phyloP scores from a whole-genome alignment of 805 yeast species.

The Isabelozyma pseudorhagii region DNA sequence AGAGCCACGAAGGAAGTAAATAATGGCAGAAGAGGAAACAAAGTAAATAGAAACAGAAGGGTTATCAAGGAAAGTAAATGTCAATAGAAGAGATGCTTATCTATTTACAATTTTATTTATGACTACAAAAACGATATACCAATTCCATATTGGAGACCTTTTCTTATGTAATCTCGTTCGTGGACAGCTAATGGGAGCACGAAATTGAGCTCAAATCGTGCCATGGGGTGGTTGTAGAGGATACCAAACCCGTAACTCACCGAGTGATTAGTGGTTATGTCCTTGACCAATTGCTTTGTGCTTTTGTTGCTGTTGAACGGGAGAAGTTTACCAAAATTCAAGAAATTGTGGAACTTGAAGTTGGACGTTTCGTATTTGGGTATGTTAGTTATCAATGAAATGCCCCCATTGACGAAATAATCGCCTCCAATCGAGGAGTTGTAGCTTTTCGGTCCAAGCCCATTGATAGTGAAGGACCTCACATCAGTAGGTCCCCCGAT shows the following conservation, averaged over 20 bases:
- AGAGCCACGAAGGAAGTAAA: conserved; percentile 1
- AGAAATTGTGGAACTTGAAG: conserved; percentile 47
- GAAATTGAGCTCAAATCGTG: conserved; percentile 56
- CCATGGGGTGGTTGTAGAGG: conserved; percentile 54
- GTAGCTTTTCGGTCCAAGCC: conserved; percentile 53
- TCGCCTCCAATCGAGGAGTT: conserved; percentile 54
- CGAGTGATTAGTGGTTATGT: conserved; percentile 21
- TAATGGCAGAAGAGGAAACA: not conserved
- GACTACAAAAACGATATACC: conserved; percentile 53
- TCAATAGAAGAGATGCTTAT: not conserved
- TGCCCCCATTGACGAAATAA: conserved; percentile 43
- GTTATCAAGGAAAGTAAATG: not conserved
- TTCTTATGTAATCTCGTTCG: conserved; percentile 45
- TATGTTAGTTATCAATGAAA: conserved; percentile 40
- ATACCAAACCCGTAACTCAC: conserved; percentile 47
- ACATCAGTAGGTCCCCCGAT: conserved; percentile 62
- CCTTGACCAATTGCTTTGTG: conserved; percentile 1
- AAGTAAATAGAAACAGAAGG: not conserved
- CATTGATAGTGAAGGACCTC: conserved; percentile 49
- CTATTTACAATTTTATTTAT: not conserved
- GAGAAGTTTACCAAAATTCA: conserved; percentile 47
- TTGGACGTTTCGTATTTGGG: conserved; percentile 44
- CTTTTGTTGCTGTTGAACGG: conserved; percentile 13
- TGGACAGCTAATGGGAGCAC: conserved; percentile 47
- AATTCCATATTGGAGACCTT: conserved; percentile 58